Evolutionary conservation across 768 basidiomycete genomes (phyloP).

Genomic region (Daedaleopsis nitida): DNA sequence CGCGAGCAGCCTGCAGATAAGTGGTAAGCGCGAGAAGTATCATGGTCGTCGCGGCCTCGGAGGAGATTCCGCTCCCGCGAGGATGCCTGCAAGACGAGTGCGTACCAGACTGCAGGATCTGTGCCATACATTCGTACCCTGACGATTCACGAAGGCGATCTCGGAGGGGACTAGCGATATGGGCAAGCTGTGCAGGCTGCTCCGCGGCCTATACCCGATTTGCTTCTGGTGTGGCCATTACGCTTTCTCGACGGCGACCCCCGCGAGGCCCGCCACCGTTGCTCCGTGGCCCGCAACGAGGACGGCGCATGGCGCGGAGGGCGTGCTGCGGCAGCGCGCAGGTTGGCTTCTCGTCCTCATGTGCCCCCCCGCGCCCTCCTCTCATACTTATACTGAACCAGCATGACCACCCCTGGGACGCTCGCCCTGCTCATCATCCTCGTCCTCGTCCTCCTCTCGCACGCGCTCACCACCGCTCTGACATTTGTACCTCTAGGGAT

Average conservation of each 20-base stretch:
- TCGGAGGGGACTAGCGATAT: background rate
- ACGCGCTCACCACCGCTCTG: background rate
- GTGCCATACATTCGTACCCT: too few relatives aligned
- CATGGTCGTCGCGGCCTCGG: too few relatives aligned
- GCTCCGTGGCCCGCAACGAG: background rate
- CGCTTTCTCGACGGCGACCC: background rate
- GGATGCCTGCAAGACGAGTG: background rate
- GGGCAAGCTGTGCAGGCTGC: background rate
- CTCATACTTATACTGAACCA: background rate
- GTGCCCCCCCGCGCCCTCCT: background rate
- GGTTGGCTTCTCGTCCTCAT: background rate
- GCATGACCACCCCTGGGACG: background rate
- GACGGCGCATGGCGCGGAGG: background rate
- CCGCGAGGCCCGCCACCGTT: background rate
- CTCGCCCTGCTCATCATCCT: slow-evolving; percentile 10
- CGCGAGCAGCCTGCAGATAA: too few relatives aligned
- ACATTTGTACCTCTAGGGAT: slow-evolving; percentile 4
- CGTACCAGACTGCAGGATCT: too few relatives aligned
- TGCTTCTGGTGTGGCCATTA: background rate
- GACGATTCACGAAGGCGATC: background rate
- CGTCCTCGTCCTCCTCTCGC: slow-evolving; percentile 6
- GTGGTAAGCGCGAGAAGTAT: too few relatives aligned
- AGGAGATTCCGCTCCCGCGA: background rate
- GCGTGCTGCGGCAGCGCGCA: background rate
- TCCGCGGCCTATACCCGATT: background rate